Evolutionary conservation across 1,139 yeast genomes (phyloP).

Genomic region (Blastobotrys raffinosifermentans): DNA sequence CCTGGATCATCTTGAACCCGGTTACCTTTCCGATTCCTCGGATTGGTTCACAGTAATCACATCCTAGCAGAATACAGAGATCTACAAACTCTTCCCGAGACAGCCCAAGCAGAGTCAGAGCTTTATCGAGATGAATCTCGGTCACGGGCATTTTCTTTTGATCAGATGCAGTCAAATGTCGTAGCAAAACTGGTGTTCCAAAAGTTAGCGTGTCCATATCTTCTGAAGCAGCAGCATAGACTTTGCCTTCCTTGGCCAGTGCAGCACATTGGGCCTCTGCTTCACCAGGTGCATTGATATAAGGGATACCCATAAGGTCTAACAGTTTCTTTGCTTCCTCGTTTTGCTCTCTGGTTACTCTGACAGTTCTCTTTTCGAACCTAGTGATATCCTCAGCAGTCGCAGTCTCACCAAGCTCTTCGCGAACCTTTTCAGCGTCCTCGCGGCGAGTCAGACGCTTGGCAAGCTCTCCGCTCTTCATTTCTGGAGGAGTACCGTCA

Average conservation of each 20-base stretch:
- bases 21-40: constrained; percentile 95
- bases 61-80: constrained; percentile 86
- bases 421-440: constrained; percentile 73
- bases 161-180: constrained; percentile 91
- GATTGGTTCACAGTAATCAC: constrained; percentile 95
- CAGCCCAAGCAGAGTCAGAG: constrained; percentile 71
- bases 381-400: constrained; percentile 69
- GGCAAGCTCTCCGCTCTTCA: constrained; percentile 89
- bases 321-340: constrained; percentile 84
- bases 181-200: constrained; percentile 70
- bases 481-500: constrained; percentile 91
- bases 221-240: constrained; percentile 95
- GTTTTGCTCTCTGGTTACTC: constrained; percentile 83
- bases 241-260: constrained; percentile 74
- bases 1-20: constrained; percentile 80
- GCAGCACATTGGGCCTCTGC: constrained; percentile 99
- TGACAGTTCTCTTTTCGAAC: constrained; percentile 80
- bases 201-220: constrained; percentile 98
- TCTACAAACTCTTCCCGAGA: constrained; percentile 74
- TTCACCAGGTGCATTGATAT: constrained; percentile 90
- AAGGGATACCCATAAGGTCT: constrained; percentile 91
- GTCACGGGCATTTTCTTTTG: constrained; percentile 89
- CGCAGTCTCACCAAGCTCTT: constrained; percentile 71
- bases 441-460: constrained; percentile 77
- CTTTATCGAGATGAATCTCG: constrained; percentile 65